A percentile compares a stretch with the other conserved stretches of the same genome.
phyloP scores from a whole-genome alignment of 2,329 filamentous ascomycete species.

The Saccharata proteae region DNA sequence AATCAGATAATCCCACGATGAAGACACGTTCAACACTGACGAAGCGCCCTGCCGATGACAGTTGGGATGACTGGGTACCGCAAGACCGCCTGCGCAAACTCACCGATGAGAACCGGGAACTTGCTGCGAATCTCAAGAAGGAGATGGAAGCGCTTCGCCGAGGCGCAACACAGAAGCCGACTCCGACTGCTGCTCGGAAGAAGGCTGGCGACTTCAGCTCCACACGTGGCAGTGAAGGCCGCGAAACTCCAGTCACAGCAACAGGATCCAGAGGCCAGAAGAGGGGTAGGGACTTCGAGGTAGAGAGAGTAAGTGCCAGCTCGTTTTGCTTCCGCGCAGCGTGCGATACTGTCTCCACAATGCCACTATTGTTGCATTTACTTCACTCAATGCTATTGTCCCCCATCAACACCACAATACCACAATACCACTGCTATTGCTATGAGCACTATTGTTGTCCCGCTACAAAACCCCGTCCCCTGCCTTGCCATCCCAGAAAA shows the following conservation, averaged over 20 bases:
- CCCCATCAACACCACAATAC: background rate
- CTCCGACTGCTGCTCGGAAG: conserved; percentile 38
- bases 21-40: no score
- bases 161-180: conserved; percentile 25
- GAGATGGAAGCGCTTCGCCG: conserved; percentile 51
- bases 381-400: conserved; percentile 2
- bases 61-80: conserved; percentile 97
- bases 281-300: conserved; percentile 65
- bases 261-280: conserved; percentile 55
- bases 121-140: conserved; percentile 61
- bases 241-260: conserved; percentile 49
- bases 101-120: conserved; percentile 86
- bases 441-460: background rate
- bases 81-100: conserved; percentile 89
- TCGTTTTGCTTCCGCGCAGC: background rate
- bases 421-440: background rate
- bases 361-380: conserved; percentile 5
- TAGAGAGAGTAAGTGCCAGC: conserved; percentile 55
- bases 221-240: conserved; percentile 65
- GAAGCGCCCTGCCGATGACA: conserved; percentile 26
- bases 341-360: background rate
- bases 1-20: no score
- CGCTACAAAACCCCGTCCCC: no score
- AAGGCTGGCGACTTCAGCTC: conserved; percentile 44
- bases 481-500: no score